phyloP scores from a whole-genome alignment of 2,329 filamentous ascomycete species.

The Hypocreales sp. region DNA sequence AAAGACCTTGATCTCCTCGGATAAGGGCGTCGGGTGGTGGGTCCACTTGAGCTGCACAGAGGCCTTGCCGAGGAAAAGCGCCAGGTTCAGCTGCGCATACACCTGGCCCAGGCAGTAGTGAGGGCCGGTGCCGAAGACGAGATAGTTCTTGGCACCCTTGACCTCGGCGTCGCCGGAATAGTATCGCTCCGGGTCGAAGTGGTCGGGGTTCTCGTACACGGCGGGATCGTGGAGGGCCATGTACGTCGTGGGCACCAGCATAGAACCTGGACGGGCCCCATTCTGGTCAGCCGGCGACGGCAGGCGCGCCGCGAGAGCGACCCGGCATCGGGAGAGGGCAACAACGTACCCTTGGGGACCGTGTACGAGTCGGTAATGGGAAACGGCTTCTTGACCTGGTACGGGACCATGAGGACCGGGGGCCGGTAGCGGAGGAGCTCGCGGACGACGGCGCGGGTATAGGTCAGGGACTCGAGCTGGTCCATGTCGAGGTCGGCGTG shows the following conservation, averaged over 20 bases:
- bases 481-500: constrained; percentile 62
- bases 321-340: no score
- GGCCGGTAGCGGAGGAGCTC: constrained; percentile 88
- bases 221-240: constrained; percentile 84
- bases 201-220: constrained; percentile 78
- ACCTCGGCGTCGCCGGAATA: constrained; percentile 79
- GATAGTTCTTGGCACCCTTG: constrained; percentile 79
- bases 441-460: constrained; percentile 82
- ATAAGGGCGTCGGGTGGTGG: constrained; percentile 68
- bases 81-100: constrained; percentile 81
- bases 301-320: no score
- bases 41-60: constrained; percentile 78
- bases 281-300: neutral
- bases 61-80: constrained; percentile 80
- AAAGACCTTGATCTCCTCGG: constrained; percentile 96
- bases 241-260: constrained; percentile 88
- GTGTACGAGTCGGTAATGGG: constrained; percentile 79
- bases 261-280: constrained; percentile 41
- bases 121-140: constrained; percentile 89
- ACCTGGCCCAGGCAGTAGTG: constrained; percentile 94
- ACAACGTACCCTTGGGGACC: constrained; percentile 68
- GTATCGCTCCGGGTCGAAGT: constrained; percentile 83
- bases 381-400: constrained; percentile 88
- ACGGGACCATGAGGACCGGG: constrained; percentile 94
- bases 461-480: constrained; percentile 73